These are phyloP conservation scores for Karstenula rhodostoma DNA, from an alignment of 2,329 filamentous ascomycete species.

Conservation along the genomic window DNA sequence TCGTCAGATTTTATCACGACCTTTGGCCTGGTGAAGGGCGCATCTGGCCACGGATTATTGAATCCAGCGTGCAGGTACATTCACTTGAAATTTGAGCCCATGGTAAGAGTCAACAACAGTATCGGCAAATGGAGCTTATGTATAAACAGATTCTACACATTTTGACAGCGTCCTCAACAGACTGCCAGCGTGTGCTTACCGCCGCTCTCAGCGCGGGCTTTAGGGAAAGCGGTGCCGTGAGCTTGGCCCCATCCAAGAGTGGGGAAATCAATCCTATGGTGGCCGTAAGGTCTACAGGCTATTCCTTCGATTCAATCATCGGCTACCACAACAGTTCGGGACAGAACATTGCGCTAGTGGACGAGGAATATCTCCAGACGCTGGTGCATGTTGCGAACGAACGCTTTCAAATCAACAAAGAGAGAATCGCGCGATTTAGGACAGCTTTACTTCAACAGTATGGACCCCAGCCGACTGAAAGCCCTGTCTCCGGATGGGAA, in stretches of 20 bases:
- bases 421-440: constrained; percentile 72
- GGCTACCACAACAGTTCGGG: constrained; percentile 60
- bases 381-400: constrained; percentile 77
- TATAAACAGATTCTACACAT: constrained; percentile 81
- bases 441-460: constrained; percentile 55
- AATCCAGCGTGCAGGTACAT: constrained; percentile 59
- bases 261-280: constrained; percentile 73
- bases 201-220: constrained; percentile 85
- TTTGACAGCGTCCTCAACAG: constrained; percentile 74
- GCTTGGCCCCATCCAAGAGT: constrained; percentile 56
- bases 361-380: constrained; percentile 70
- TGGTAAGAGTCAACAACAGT: constrained; percentile 67
- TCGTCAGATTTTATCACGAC: constrained; percentile 27
- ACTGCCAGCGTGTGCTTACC: constrained; percentile 78
- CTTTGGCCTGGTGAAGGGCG: constrained; percentile 51
- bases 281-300: constrained; percentile 82
- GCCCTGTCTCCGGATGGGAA: constrained; percentile 50
- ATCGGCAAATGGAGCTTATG: constrained; percentile 27
- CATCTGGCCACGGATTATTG: constrained; percentile 12
- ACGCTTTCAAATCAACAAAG: constrained; percentile 73
- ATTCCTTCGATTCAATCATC: constrained; percentile 82
- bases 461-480: not conserved
- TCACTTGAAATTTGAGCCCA: constrained; percentile 93
- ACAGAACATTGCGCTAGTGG: constrained; percentile 61
- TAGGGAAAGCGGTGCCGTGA: constrained; percentile 86